Base-by-base conservation (phyloP, 495 filamentous ascomycete genomes). In the Margaritispora aquatica region DNA sequence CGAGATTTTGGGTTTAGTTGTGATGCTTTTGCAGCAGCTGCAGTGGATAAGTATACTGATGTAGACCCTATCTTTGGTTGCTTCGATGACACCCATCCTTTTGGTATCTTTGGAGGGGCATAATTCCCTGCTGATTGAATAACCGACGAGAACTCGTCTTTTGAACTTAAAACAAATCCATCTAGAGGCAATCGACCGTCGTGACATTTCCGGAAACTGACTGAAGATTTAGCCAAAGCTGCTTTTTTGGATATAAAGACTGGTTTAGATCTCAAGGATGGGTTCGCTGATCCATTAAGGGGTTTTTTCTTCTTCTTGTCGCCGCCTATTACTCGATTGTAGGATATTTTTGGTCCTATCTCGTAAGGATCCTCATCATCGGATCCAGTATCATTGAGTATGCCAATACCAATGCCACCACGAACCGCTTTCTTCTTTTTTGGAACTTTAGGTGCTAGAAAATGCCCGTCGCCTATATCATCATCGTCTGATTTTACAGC, bases 331-430 rank as follows among this genome's bases (percentile, higher is more conserved):
- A 84, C 80, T 50, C 84, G 79, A 64, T 90, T 96, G 70, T 96
- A 96, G n/a, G 87, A 89, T 68, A 96, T 92, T 66, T 84, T 84
- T 8, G 94, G 94, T 0, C 94, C 92, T 21, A 97, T 82, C 48
- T 89, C 89, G 72, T 97, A 97, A 0, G 89, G 89, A 66, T 97
- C 95, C 67, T 97, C 94, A 56, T 97, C 92, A 65, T 97, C 94
- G n/a, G 94, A 97, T 2, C 91, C 93, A 19, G 86, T 96, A 60
- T 97, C 94, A 66, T 97, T 98, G 53, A 98, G 71, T 21, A 97
- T 75, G 2, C 94, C 94, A 15, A 95, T 87, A 0, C 94, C 94
- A 50, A 98, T 90, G 0, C 86, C 88, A 50, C 85, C 82, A 26
- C 81, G 80, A 7, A 65, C 71, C 19, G 69, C 66, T 61, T 79